A percentile compares a stretch with the other conserved stretches of the same genome.
phyloP scores from a whole-genome alignment of 345 rosid genomes.

The Euphorbia lathyris region DNA sequence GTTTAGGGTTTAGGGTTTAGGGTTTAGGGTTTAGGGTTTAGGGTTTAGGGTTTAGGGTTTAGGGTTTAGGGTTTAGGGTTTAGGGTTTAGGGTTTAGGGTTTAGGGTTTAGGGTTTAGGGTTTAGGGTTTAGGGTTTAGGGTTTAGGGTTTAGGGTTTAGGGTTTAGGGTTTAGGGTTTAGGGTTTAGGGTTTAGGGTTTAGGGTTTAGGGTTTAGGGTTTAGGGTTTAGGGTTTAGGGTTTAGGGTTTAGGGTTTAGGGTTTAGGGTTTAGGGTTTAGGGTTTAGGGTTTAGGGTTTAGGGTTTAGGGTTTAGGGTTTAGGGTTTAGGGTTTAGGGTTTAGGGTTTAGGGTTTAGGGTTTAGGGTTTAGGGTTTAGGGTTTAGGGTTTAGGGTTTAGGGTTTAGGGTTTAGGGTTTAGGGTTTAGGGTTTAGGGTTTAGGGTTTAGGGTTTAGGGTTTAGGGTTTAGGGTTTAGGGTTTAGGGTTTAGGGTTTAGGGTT shows the following conservation, averaged over 20 bases:
- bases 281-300: slow-evolving; percentile 27
- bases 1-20: slow-evolving; percentile 16
- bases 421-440: slow-evolving; percentile 22
- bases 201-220: slow-evolving; percentile 26
- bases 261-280: slow-evolving; percentile 27
- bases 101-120: slow-evolving; percentile 10
- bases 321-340: slow-evolving; percentile 23
- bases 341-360: slow-evolving; percentile 15
- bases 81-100: slow-evolving; percentile 28
- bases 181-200: slow-evolving; percentile 25
- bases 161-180: slow-evolving; percentile 22
- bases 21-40: slow-evolving; percentile 27
- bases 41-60: slow-evolving; percentile 27
- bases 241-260: slow-evolving; percentile 30
- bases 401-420: slow-evolving; percentile 23
- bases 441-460: slow-evolving; percentile 20
- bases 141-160: slow-evolving; percentile 22
- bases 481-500: slow-evolving; percentile 22
- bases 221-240: slow-evolving; percentile 31
- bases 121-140: slow-evolving; percentile 27
- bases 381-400: slow-evolving; percentile 27
- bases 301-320: slow-evolving; percentile 26
- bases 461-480: slow-evolving; percentile 14
- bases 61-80: slow-evolving; percentile 18
- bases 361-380: slow-evolving; percentile 25